These are phyloP conservation scores for Botryotinia convoluta DNA, from an alignment of 2,329 filamentous ascomycete genomes.

Conservation along the genomic window DNA sequence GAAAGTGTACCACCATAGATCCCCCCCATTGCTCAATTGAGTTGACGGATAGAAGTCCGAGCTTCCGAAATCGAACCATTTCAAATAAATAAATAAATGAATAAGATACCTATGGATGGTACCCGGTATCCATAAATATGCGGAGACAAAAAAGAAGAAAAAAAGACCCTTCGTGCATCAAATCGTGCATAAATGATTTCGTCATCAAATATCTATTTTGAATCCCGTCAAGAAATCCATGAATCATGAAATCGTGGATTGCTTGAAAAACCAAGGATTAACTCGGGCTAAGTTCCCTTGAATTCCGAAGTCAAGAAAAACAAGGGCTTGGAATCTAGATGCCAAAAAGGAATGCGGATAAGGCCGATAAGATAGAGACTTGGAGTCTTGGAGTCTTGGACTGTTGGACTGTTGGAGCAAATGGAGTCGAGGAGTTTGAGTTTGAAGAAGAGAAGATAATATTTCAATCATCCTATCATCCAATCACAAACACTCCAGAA, in stretches of 20 bases:
- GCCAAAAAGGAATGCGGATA: neutral
- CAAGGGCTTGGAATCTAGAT: neutral
- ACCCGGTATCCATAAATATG: neutral
- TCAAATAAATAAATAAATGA: neutral
- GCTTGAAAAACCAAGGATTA: neutral
- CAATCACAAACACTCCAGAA: neutral
- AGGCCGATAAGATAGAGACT: neutral
- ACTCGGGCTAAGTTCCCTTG: neutral
- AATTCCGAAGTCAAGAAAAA: neutral
- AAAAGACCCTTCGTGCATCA: slow-evolving; percentile 6
- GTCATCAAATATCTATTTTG: neutral
- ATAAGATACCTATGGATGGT: neutral
- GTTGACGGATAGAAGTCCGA: neutral
- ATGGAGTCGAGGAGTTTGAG: neutral
- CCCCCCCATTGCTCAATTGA: neutral
- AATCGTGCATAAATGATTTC: neutral
- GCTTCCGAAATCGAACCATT: neutral
- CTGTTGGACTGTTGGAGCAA: neutral
- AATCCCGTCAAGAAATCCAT: neutral
- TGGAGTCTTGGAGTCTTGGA: too few relatives aligned
- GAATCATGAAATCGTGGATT: neutral
- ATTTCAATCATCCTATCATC: neutral
- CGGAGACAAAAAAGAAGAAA: neutral
- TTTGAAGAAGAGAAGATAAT: neutral
- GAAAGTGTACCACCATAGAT: neutral